A percentile compares a stretch with the other conserved stretches of the same genome.
phyloP scores from a whole-genome alignment of 164 flowering plant genomes.

The Piper longum region DNA sequence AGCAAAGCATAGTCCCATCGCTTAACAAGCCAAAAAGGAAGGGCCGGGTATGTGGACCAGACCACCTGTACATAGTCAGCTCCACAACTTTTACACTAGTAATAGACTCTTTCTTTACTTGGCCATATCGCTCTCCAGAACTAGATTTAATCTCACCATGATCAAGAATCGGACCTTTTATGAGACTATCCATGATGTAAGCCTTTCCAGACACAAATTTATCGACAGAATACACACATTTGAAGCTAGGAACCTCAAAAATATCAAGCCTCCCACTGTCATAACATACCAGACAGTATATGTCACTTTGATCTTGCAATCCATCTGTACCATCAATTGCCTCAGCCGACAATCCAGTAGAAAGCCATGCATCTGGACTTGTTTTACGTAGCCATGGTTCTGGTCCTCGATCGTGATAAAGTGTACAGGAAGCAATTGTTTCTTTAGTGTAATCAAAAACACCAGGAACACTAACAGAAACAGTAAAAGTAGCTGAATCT shows the following conservation, averaged over 20 bases:
- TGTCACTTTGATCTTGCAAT: constrained; percentile 77
- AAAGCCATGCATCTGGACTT: constrained; percentile 98
- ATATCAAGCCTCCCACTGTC: constrained; percentile 75
- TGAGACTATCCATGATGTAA: constrained; percentile 42
- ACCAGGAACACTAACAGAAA: constrained; percentile 47
- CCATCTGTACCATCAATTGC: constrained; percentile 87
- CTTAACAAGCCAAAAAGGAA: constrained; percentile 67
- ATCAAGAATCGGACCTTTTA: constrained; percentile 25
- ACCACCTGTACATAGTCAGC: constrained; percentile 88
- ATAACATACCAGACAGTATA: constrained; percentile 85
- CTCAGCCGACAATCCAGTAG: constrained; percentile 60
- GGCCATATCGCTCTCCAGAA: constrained; percentile 30
- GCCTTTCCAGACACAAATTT: constrained; percentile 68
- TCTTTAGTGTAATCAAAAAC: constrained; percentile 47
- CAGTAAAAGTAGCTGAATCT: constrained; percentile 77
- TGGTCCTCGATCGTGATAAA: constrained; percentile 92
- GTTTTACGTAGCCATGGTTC: constrained; percentile 95
- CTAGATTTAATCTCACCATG: constrained; percentile 13
- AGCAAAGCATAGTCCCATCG: constrained; percentile 91
- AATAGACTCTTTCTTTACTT: constrained; percentile 43
- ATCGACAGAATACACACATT: constrained; percentile 64
- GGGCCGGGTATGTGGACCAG: constrained; percentile 69
- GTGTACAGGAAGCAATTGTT: constrained; percentile 62
- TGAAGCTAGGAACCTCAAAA: constrained; percentile 87
- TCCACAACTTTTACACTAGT: constrained; percentile 65